Evolutionary conservation across 176 grass and related monocot genomes (phyloP).

Genomic region (Carex cristatella): DNA sequence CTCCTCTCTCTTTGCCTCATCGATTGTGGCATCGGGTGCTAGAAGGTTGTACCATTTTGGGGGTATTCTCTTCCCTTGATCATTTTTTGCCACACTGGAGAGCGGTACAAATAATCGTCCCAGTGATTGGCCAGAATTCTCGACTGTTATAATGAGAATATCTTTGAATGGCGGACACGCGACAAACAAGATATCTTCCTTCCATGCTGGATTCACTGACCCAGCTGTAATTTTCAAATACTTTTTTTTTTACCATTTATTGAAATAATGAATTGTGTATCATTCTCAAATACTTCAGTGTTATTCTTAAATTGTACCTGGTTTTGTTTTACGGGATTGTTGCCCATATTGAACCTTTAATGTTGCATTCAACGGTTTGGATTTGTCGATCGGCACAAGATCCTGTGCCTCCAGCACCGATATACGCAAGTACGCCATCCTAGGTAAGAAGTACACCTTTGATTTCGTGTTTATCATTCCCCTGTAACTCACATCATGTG

Average conservation of each 20-base stretch:
- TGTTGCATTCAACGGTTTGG: conserved; percentile 24
- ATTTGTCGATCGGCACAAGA: conserved; percentile 35
- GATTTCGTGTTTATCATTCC: conserved; percentile 35
- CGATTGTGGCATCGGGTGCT: conserved; percentile 18
- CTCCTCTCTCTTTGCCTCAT: conserved; percentile 34
- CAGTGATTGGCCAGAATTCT: conserved; percentile 54
- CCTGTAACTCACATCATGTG: conserved; percentile 31
- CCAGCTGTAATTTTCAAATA: conserved; percentile 7
- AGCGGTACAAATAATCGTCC: conserved; percentile 34
- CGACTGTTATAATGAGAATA: conserved; percentile 60
- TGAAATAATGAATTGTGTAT: not conserved
- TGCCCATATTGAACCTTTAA: conserved; percentile 46
- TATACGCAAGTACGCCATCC: conserved; percentile 56
- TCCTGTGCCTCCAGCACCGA: conserved; percentile 53
- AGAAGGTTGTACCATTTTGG: conserved; percentile 63
- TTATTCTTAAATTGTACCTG: conserved; percentile 14
- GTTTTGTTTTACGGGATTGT: conserved; percentile 35
- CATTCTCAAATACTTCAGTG: not conserved
- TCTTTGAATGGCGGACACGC: conserved; percentile 69
- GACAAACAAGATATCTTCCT: conserved; percentile 85
- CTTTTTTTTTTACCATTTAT: not conserved
- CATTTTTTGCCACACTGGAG: conserved; percentile 29
- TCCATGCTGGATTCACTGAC: conserved; percentile 47
- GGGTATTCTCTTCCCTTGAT: conserved; percentile 35
- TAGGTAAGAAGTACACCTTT: conserved; percentile 77